A percentile compares a stretch with the other conserved stretches of the same genome.
Conservation (phyloP, 768 basidiomycete genomes). For the Asterophora lycoperdoides region DNA sequence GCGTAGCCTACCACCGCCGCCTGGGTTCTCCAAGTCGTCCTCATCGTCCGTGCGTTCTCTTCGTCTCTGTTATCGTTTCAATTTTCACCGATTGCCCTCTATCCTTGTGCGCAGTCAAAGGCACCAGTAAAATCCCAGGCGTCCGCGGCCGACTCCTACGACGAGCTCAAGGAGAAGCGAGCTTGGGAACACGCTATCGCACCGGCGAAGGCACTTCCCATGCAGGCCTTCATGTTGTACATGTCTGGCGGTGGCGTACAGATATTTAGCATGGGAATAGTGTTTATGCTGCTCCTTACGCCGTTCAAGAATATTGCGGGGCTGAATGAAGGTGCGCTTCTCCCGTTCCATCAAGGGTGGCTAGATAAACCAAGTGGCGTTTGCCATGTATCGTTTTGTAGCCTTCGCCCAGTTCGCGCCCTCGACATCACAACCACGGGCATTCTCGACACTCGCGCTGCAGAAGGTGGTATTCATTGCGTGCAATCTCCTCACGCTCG, state of each 20-base stretch:
- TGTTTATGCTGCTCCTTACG: constrained; percentile 84
- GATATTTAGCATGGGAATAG: constrained; percentile 95
- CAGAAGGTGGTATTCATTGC: constrained; percentile 70
- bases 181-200: constrained; percentile 83
- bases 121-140: constrained; percentile 30
- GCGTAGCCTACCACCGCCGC: constrained; percentile 60
- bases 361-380: too few species aligned
- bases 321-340: constrained; percentile 68
- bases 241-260: constrained; percentile 97
- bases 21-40: constrained; percentile 55
- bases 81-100: constrained; percentile 12
- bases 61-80: constrained; percentile 12
- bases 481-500: constrained; percentile 75
- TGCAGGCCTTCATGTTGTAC: constrained; percentile 99
- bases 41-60: constrained; percentile 28
- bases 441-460: constrained; percentile 53
- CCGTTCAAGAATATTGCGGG: constrained; percentile 81
- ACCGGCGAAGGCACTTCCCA: constrained; percentile 88
- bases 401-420: constrained; percentile 77
- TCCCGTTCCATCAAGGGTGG: too few species aligned
- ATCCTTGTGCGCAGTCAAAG: constrained; percentile 34
- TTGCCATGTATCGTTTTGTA: constrained; percentile 18
- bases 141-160: constrained; percentile 47
- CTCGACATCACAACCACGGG: constrained; percentile 47
- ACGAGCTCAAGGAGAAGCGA: constrained; percentile 67